These are phyloP conservation scores for Rhizopus delemar DNA, from an alignment of 371 early-diverging fungal species.

Conservation along the genomic window DNA sequence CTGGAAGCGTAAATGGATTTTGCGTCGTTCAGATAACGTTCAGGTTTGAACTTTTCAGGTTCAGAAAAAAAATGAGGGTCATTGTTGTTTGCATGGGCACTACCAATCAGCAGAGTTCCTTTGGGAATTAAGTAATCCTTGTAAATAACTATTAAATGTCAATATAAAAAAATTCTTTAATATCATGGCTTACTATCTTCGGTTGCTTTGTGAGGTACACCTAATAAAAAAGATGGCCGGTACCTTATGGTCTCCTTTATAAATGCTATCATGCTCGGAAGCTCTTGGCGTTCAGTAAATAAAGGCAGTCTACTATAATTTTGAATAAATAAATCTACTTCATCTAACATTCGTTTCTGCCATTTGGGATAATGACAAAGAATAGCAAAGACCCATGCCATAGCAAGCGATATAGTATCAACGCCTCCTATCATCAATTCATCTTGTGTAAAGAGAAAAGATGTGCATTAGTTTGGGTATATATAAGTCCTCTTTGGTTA, in stretches of 20 bases:
- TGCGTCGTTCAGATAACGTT: conserved; percentile 11
- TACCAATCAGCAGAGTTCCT: conserved; percentile 6
- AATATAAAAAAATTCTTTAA: background rate
- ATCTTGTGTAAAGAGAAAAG: conserved; percentile 2
- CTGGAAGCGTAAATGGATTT: conserved; percentile 11
- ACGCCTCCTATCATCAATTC: conserved; percentile 20
- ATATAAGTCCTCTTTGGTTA: background rate
- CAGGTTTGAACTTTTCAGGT: conserved; percentile 10
- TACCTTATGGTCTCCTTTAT: conserved; percentile 21
- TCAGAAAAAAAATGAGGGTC: conserved; percentile 6
- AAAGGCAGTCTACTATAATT: conserved; percentile 5
- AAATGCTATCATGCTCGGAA: conserved; percentile 13
- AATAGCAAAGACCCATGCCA: conserved; percentile 15
- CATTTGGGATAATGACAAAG: conserved; percentile 15
- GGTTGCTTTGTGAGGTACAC: conserved; percentile 9
- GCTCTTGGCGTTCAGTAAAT: conserved; percentile 12
- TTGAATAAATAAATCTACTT: conserved; percentile 20
- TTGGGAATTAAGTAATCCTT: conserved; percentile 21
- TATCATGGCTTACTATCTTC: conserved; percentile 14
- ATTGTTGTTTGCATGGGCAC: conserved; percentile 13
- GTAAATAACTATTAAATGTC: conserved; percentile 2
- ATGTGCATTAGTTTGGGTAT: background rate
- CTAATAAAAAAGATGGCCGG: conserved; percentile 10
- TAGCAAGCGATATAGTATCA: conserved; percentile 12
- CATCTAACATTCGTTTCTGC: conserved; percentile 5